Evolutionary conservation across 768 basidiomycete species (phyloP), one percentile per base, ranked within the genome.

Genomic region (Cubamyces lactineus): DNA sequence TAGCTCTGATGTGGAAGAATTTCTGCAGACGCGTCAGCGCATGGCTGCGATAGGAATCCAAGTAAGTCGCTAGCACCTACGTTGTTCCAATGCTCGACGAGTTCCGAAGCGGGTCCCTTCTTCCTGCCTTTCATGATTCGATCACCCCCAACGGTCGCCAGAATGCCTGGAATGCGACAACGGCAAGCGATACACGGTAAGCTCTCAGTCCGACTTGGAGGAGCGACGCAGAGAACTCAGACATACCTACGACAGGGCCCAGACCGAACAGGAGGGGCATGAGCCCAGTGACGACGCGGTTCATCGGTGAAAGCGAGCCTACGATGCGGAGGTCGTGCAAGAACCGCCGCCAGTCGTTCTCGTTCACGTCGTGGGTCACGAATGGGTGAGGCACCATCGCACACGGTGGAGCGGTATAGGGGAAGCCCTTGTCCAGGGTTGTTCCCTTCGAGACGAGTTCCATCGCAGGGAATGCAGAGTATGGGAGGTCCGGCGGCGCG

Each of bases 41-140:
- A 19, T 17, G 16, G 48, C 11, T 7, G 16, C 16, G 28, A 21
- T 8, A 21, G 13, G 8, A 17, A 19, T 21, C 16, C 34, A 4
- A 34, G 5, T 1, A 34, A 16, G 26, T 13, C 0, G 9, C 13
- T 12, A 5, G n/a, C 70, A 26, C 78, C 52, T 21, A 84, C 84
- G 42, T 81, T 76, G 59, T 85, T 85, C 84, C 84, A 85, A 55
- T 73, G 70, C 53, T 80, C 79, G 16, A 85, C 69, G 1, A 80
- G 55, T 19, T 81, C 73, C 11, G 74, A 75, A 13, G 79, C 80
- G 1, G 78, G 74, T 1, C 65, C 67, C 0, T 70, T 66, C 66
- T 80, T 83, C 74, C 70, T 76, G 47, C 41, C 71, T 70, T 65
- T 76, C 76, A 72, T 73, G 56, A 7, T 70, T 51, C 26, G 49